These are phyloP conservation scores for Eimeria tenella DNA, from an alignment of 169 alveolate species.

Conservation along the genomic window DNA sequence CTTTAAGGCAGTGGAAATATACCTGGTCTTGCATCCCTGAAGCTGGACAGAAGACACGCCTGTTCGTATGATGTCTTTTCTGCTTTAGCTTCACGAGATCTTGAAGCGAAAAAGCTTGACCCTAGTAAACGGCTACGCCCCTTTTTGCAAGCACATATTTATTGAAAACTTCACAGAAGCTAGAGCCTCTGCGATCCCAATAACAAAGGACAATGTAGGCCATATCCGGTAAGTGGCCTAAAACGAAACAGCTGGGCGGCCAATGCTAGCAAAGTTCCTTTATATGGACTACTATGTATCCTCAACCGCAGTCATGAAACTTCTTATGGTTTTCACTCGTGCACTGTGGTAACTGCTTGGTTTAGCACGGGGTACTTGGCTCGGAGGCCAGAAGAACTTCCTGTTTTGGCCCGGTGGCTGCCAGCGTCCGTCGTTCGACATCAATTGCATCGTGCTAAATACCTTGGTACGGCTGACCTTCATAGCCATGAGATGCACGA, in stretches of 20 bases:
- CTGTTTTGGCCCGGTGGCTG: slow-evolving; percentile 97
- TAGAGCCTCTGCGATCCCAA: slow-evolving; percentile 89
- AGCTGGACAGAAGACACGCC: neutral
- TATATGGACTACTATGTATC: neutral
- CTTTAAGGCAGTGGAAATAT: neutral
- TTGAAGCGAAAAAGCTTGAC: slow-evolving; percentile 78
- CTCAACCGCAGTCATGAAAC: neutral
- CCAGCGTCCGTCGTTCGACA: slow-evolving; percentile 86
- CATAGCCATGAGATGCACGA: neutral
- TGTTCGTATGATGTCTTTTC: neutral
- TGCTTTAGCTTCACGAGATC: slow-evolving; percentile 77
- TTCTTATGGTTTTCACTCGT: neutral
- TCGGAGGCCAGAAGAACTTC: slow-evolving; percentile 96
- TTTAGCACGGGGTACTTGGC: slow-evolving; percentile 94
- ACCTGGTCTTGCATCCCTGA: neutral
- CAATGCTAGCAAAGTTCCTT: neutral
- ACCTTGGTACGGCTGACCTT: slow-evolving; percentile 81
- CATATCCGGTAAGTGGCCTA: slow-evolving; percentile 83
- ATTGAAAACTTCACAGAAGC: slow-evolving; percentile 96
- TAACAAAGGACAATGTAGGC: slow-evolving; percentile 93
- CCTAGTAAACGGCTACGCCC: slow-evolving; percentile 96
- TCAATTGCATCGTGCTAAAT: slow-evolving; percentile 89
- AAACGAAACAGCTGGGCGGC: neutral
- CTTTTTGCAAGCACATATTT: slow-evolving; percentile 98
- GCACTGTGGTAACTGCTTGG: neutral